Conservation (phyloP, 495 filamentous ascomycete species). For the Talaromyces nanjingensis region DNA sequence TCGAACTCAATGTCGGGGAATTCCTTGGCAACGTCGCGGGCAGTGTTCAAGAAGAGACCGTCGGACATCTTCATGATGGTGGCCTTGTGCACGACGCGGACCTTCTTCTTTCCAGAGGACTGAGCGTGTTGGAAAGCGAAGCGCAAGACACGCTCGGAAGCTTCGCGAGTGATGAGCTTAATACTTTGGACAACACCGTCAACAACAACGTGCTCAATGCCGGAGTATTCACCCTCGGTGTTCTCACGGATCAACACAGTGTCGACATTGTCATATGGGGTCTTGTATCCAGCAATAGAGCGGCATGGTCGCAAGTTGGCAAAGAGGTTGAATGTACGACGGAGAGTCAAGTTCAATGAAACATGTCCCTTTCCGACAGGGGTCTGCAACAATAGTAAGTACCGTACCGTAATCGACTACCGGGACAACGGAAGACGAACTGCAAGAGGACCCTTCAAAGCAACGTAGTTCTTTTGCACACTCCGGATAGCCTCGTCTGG, state of each 20-base stretch:
- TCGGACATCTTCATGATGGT: constrained; percentile 99
- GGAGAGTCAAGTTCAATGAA: constrained; percentile 96
- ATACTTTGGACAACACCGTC: constrained; percentile 98
- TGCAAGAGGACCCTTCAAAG: constrained; percentile 93
- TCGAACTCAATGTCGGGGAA: constrained; percentile 94
- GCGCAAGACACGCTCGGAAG: constrained; percentile 86
- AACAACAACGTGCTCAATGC: constrained; percentile 97
- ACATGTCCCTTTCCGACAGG: constrained; percentile 98
- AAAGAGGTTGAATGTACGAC: constrained; percentile 98
- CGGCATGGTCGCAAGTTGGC: constrained; percentile 97
- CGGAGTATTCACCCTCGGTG: constrained; percentile 99
- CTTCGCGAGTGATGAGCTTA: constrained; percentile 94
- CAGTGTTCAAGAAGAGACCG: constrained; percentile 89
- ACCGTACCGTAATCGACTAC: neutral
- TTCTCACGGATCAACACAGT: constrained; percentile 98
- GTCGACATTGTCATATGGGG: constrained; percentile 95
- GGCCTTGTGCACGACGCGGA: constrained; percentile 96
- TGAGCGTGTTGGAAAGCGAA: constrained; percentile 98
- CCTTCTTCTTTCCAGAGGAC: constrained; percentile 86
- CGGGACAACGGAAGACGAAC: constrained; percentile 44
- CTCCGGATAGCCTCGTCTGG: constrained; percentile 85
- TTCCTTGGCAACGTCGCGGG: constrained; percentile 79
- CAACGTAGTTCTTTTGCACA: constrained; percentile 87
- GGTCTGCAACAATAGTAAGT: constrained; percentile 50
- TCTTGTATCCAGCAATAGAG: constrained; percentile 95